phyloP scores from a whole-genome alignment of 768 basidiomycete genomes.

The Trametes meyenii region DNA sequence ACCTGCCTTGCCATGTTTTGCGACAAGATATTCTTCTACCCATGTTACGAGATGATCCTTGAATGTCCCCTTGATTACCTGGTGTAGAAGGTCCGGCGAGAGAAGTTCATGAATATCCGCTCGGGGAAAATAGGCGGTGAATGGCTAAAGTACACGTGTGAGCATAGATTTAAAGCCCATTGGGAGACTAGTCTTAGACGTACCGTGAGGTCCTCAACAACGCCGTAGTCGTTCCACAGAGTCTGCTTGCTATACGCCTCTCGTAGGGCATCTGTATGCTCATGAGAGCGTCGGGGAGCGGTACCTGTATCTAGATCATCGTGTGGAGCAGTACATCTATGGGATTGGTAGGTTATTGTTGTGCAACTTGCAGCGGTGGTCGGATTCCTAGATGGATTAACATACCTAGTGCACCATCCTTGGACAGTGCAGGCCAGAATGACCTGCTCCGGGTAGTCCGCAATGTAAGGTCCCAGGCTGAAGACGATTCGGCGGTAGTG shows the following conservation, averaged over 20 bases:
- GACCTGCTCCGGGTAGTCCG: slow-evolving; percentile 38
- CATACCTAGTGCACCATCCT: slow-evolving; percentile 30
- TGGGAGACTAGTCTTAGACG: background rate
- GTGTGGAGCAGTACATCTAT: slow-evolving; percentile 18
- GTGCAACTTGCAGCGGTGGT: background rate
- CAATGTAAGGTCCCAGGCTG: slow-evolving; percentile 36
- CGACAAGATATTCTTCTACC: slow-evolving; percentile 24
- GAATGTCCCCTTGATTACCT: slow-evolving; percentile 30
- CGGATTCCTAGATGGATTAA: background rate
- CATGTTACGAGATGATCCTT: slow-evolving; percentile 31
- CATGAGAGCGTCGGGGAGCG: background rate
- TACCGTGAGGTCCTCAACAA: slow-evolving; percentile 9
- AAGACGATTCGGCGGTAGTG: slow-evolving; percentile 33
- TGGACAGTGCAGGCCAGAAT: slow-evolving; percentile 26
- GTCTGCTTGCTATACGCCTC: background rate
- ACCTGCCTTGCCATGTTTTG: slow-evolving; percentile 3
- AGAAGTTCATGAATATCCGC: slow-evolving; percentile 30
- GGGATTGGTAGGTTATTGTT: too few species aligned
- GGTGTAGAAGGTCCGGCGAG: slow-evolving; percentile 27
- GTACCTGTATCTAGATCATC: slow-evolving; percentile 11
- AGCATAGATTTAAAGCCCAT: background rate
- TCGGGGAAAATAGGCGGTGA: slow-evolving; percentile 24
- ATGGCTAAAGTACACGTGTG: slow-evolving; percentile 21
- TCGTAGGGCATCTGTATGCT: background rate
- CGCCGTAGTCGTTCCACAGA: slow-evolving; percentile 15